Conservation (phyloP, 176 grass and related monocot species). For the Luzula sylvatica region DNA sequence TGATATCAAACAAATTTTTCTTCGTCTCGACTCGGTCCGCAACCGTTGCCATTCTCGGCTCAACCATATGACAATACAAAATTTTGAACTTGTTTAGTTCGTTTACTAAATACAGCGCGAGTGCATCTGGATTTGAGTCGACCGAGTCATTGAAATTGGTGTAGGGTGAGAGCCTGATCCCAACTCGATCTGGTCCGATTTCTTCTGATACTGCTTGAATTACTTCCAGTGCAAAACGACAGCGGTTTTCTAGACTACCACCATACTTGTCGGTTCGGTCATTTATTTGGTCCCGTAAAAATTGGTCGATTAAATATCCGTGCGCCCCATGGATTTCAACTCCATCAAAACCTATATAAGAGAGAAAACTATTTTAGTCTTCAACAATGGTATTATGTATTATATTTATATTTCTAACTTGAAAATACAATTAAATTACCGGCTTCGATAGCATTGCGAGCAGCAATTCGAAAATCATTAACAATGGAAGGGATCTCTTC, state of each 20-base stretch:
- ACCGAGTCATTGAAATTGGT: slow-evolving; percentile 3
- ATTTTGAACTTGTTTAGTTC: slow-evolving; percentile 24
- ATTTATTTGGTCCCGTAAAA: slow-evolving; percentile 20
- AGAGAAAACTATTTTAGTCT: neutral
- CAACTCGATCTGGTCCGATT: slow-evolving; percentile 15
- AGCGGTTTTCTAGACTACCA: slow-evolving; percentile 23
- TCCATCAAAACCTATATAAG: slow-evolving; percentile 20
- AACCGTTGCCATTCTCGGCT: slow-evolving; percentile 18
- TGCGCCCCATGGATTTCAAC: slow-evolving; percentile 32
- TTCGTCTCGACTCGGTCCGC: neutral
- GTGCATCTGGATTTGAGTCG: slow-evolving; percentile 21
- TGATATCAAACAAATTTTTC: slow-evolving; percentile 14
- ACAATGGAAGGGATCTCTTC: slow-evolving; percentile 39
- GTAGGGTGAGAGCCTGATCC: slow-evolving; percentile 20
- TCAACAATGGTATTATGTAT: neutral
- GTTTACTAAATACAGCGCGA: slow-evolving; percentile 21
- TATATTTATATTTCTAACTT: neutral
- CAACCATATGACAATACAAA: slow-evolving; percentile 23
- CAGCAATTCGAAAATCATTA: slow-evolving; percentile 38
- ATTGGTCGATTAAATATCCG: slow-evolving; percentile 19
- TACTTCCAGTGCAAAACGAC: slow-evolving; percentile 24
- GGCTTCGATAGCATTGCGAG: slow-evolving; percentile 50
- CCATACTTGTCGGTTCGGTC: slow-evolving; percentile 28
- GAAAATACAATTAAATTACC: slow-evolving; percentile 22
- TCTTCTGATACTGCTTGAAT: slow-evolving; percentile 19